phyloP scores from a whole-genome alignment of 2,329 filamentous ascomycete genomes.

The Hirsutella minnesotensis region DNA sequence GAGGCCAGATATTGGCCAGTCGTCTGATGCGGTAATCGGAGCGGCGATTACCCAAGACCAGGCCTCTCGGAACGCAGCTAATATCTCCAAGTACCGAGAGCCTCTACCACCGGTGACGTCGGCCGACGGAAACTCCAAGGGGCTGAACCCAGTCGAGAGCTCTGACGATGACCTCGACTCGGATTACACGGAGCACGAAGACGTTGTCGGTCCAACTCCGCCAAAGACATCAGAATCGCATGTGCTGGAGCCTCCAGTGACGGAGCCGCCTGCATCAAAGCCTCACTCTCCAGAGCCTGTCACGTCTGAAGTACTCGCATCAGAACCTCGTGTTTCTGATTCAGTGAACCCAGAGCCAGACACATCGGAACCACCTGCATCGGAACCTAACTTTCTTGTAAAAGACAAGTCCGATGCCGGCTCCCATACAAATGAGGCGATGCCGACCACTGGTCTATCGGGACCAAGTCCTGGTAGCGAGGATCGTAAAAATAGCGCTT shows the following conservation, averaged over 20 bases:
- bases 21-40: slow-evolving; percentile 49
- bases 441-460: slow-evolving; percentile 33
- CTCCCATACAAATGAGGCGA: not conserved
- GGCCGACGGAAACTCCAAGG: slow-evolving; percentile 53
- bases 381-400: not conserved
- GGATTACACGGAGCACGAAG: slow-evolving; percentile 6
- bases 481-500: slow-evolving; percentile 1
- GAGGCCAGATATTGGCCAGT: slow-evolving; percentile 27
- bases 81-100: slow-evolving; percentile 46
- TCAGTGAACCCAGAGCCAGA: no score
- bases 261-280: no score
- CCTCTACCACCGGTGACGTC: slow-evolving; percentile 62
- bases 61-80: slow-evolving; percentile 38
- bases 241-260: not conserved
- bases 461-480: slow-evolving; percentile 28
- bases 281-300: not conserved
- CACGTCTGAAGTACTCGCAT: no score
- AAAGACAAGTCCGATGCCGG: not conserved
- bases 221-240: not conserved
- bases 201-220: not conserved
- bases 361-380: not conserved
- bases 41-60: slow-evolving; percentile 43
- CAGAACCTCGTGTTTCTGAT: not conserved
- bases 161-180: slow-evolving; percentile 19
- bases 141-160: slow-evolving; percentile 38